Percentiles rank a stretch among this genome's conserved stretches.
These are phyloP conservation scores for Monilinia vaccinii-corymbosi DNA, from an alignment of 2,329 filamentous ascomycete genomes.

Conservation along the genomic window DNA sequence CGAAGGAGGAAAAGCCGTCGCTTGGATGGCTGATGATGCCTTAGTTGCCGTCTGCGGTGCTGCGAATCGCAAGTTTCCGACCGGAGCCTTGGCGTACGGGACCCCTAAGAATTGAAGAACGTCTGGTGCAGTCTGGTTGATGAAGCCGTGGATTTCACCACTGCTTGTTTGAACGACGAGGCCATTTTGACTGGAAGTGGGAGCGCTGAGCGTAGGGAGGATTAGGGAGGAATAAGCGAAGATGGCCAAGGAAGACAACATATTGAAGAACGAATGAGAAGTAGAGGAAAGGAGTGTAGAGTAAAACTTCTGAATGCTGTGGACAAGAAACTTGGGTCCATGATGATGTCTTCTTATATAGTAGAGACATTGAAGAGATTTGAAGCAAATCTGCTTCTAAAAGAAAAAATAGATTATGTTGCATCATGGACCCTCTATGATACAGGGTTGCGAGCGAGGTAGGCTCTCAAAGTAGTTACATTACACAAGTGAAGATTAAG, in stretches of 20 bases:
- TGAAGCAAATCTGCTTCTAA: too few species aligned
- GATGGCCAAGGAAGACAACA: background rate
- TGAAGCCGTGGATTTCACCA: conserved; percentile 13
- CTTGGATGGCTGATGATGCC: conserved; percentile 9
- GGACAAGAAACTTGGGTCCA: rapidly evolving
- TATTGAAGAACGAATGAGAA: background rate
- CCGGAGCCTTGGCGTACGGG: conserved; percentile 32
- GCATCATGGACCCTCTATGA: too few species aligned
- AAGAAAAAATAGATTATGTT: too few species aligned
- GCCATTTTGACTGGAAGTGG: background rate
- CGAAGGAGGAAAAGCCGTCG: conserved; percentile 16
- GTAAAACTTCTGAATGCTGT: background rate
- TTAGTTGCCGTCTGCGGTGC: conserved; percentile 21
- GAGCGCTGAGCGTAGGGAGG: background rate
- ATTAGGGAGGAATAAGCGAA: background rate
- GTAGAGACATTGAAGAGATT: too few species aligned
- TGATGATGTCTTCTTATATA: background rate
- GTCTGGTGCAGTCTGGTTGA: conserved; percentile 14
- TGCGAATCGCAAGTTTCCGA: conserved; percentile 31
- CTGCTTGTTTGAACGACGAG: conserved; percentile 14
- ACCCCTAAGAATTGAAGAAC: conserved; percentile 32
- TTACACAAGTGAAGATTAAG: too few species aligned
- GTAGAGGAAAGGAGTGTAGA: too few species aligned
- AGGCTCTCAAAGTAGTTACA: too few species aligned
- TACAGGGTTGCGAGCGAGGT: too few species aligned